Evolutionary conservation across 129 eudicot genomes (phyloP).

Genomic region (Flaveria linearis): DNA sequence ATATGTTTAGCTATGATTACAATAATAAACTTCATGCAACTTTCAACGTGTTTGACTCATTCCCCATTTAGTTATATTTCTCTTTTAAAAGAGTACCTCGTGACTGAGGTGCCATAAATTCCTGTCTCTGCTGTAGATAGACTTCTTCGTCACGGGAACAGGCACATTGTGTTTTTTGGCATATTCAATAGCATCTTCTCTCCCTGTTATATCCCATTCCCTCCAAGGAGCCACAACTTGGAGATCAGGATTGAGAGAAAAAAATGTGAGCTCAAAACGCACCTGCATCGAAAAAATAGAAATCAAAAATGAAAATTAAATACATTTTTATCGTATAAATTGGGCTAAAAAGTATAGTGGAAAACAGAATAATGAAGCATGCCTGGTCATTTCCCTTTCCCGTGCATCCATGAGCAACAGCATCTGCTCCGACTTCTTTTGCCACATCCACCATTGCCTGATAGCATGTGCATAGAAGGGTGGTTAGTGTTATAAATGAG

Average conservation of each 20-base stretch:
- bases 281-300: conserved; percentile 48
- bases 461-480: conserved; percentile 4
- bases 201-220: conserved; percentile 94
- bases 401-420: conserved; percentile 97
- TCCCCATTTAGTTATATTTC: not conserved
- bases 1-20: not conserved
- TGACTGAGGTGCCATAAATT: conserved; percentile 97
- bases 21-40: not conserved
- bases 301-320: not conserved
- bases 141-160: conserved; percentile 93
- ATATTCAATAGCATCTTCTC: conserved; percentile 98
- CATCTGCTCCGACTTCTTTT: conserved; percentile 98
- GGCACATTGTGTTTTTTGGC: conserved; percentile 92
- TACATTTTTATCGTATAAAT: not conserved
- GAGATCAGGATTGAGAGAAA: conserved; percentile 91
- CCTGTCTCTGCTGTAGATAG: conserved; percentile 96
- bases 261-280: conserved; percentile 95
- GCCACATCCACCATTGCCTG: conserved; percentile 99
- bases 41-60: not conserved
- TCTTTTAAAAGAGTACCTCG: conserved; percentile 54
- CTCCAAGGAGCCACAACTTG: conserved; percentile 99
- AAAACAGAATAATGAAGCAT: conserved; percentile 22
- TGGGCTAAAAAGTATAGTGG: not conserved
- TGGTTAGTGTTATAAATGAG: conserved; percentile 10
- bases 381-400: conserved; percentile 99